Evolutionary conservation across 2,329 filamentous ascomycete genomes (phyloP).

Genomic region (Chrysoporthe puriensis): DNA sequence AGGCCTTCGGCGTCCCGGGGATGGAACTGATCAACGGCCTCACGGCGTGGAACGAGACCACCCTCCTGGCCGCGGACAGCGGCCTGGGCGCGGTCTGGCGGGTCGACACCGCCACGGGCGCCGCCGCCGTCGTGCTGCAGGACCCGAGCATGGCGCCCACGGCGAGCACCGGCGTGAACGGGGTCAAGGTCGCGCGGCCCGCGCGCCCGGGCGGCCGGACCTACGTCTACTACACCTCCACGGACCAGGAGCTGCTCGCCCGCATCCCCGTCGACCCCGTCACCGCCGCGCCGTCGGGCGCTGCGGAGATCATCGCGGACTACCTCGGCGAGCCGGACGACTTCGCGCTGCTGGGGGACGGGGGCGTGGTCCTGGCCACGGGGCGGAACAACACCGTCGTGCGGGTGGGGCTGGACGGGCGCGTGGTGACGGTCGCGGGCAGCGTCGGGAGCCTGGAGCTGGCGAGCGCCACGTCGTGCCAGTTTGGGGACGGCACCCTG

Average conservation of each 20-base stretch:
- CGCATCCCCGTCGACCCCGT: slow-evolving; percentile 13
- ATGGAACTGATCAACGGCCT: slow-evolving; percentile 13
- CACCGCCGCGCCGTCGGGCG: not conserved
- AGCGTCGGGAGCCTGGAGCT: not conserved
- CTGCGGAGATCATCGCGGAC: slow-evolving; percentile 4
- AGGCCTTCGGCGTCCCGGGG: slow-evolving; percentile 6
- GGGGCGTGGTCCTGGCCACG: slow-evolving; percentile 1
- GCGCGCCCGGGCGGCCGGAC: not conserved
- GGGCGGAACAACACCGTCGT: slow-evolving; percentile 11
- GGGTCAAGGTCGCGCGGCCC: slow-evolving; percentile 7
- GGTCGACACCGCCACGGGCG: slow-evolving; percentile 3
- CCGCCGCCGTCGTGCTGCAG: not conserved
- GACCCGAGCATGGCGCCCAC: slow-evolving; percentile 15
- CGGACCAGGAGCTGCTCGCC: slow-evolving; percentile 6
- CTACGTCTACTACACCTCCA: slow-evolving; percentile 20
- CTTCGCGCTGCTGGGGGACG: slow-evolving; percentile 11
- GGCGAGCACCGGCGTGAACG: not conserved
- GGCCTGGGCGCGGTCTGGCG: slow-evolving; percentile 3
- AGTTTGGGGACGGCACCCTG: slow-evolving; percentile 6
- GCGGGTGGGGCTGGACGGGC: slow-evolving; percentile 2
- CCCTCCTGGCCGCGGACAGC: slow-evolving; percentile 14
- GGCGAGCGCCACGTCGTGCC: slow-evolving; percentile 11
- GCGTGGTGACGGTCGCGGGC: slow-evolving; percentile 5
- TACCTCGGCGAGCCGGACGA: slow-evolving; percentile 9
- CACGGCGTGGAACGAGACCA: not conserved